Conservation (phyloP, 225 moss, liverwort and hornwort species). For the Bryum argenteum region DNA sequence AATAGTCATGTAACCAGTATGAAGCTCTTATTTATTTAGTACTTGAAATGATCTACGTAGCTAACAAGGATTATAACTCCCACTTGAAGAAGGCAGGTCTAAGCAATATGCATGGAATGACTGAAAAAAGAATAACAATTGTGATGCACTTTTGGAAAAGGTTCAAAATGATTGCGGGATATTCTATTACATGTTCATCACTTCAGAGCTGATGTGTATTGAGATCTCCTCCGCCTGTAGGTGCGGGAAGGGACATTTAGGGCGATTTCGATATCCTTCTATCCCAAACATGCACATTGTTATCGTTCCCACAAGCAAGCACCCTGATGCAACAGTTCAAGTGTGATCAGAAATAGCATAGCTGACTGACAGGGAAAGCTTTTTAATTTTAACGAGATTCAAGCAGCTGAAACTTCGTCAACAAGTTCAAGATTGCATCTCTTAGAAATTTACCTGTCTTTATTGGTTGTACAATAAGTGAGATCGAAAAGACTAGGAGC, state of each 20-base stretch:
- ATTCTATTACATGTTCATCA: slow-evolving; percentile 74
- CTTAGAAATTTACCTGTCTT: slow-evolving; percentile 55
- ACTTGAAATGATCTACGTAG: background rate
- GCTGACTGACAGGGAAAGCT: background rate
- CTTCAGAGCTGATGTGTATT: slow-evolving; percentile 77
- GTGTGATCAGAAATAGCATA: slow-evolving; percentile 11
- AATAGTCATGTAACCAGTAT: slow-evolving; percentile 4
- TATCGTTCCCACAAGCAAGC: slow-evolving; percentile 87
- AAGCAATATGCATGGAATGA: background rate
- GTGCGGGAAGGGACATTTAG: slow-evolving; percentile 55
- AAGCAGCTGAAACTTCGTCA: slow-evolving; percentile 10
- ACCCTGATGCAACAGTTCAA: slow-evolving; percentile 54
- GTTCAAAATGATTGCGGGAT: slow-evolving; percentile 12
- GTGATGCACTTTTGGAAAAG: slow-evolving; percentile 12
- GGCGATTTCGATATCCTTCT: slow-evolving; percentile 69
- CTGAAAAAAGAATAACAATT: slow-evolving; percentile 16
- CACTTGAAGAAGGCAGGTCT: background rate
- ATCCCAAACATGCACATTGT: slow-evolving; percentile 86
- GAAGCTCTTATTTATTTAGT: background rate
- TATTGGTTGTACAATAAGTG: slow-evolving; percentile 57
- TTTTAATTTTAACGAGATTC: slow-evolving; percentile 1
- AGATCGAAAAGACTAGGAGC: slow-evolving; percentile 73
- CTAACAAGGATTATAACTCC: slow-evolving; percentile 2
- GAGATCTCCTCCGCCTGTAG: slow-evolving; percentile 50
- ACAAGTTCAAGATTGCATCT: slow-evolving; percentile 15